Conservation (phyloP, 2,329 filamentous ascomycete species). For the Fusarium camptoceras region DNA sequence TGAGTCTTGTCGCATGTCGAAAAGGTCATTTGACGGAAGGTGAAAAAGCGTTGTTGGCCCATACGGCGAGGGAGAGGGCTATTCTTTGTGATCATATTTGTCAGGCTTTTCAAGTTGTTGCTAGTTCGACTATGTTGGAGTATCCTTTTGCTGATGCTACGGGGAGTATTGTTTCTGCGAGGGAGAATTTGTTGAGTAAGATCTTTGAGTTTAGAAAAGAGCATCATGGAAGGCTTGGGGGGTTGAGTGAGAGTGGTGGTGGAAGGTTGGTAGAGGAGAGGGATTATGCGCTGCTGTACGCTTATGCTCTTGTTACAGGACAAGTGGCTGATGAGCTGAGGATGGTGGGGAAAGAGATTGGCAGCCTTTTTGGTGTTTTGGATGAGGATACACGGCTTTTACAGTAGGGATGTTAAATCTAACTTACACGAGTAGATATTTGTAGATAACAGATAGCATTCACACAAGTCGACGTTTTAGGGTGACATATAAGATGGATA, state of each 20-base stretch:
- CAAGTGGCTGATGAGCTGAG: conserved; percentile 74
- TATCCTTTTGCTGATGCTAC: conserved; percentile 91
- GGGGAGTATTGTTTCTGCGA: conserved; percentile 82
- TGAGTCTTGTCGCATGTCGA: conserved; percentile 91
- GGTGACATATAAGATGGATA: no score
- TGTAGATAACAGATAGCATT: no score
- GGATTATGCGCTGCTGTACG: conserved; percentile 93
- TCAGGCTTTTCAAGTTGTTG: conserved; percentile 86
- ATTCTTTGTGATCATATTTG: conserved; percentile 89
- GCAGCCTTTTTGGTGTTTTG: conserved; percentile 38
- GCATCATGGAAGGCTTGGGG: conserved; percentile 54
- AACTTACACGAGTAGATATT: no score
- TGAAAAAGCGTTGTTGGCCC: conserved; percentile 81
- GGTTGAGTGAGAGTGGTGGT: conserved; percentile 34
- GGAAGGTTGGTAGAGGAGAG: conserved; percentile 68
- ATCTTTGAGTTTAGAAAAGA: conserved; percentile 87
- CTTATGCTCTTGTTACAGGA: conserved; percentile 80
- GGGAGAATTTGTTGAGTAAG: conserved; percentile 85
- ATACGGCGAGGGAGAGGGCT: conserved; percentile 81
- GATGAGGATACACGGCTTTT: conserved; percentile 40
- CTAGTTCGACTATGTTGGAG: conserved; percentile 91
- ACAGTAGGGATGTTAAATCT: neutral
- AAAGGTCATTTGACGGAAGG: conserved; percentile 81
- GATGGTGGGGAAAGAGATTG: conserved; percentile 65
- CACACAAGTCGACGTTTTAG: no score